Percentiles rank a stretch among this genome's conserved stretches.
Evolutionary conservation across 495 filamentous ascomycete genomes (phyloP).

Genomic region (Penicillium bialowiezense): DNA sequence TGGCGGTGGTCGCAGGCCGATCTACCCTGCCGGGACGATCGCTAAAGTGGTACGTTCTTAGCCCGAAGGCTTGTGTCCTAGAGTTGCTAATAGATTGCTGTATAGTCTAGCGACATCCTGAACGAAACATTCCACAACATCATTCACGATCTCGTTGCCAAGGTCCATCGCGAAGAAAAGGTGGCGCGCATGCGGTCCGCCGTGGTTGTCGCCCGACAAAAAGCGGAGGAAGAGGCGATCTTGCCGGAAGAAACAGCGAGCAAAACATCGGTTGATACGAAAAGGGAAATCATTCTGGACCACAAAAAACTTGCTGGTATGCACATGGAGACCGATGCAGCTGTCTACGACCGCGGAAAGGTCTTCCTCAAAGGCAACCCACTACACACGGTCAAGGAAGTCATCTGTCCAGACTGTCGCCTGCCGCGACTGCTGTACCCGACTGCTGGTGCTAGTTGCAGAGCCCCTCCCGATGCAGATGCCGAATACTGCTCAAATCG

Average conservation of each 20-base stretch:
- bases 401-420: conserved; percentile 63
- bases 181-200: conserved; percentile 69
- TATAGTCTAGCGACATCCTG: conserved; percentile 51
- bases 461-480: conserved; percentile 56
- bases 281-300: conserved; percentile 37
- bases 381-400: conserved; percentile 67
- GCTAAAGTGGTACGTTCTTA: conserved; percentile 42
- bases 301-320: conserved; percentile 39
- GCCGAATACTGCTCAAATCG: conserved; percentile 72
- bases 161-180: conserved; percentile 73
- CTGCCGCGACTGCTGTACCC: conserved; percentile 63
- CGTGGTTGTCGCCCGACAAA: conserved; percentile 66
- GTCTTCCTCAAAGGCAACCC: conserved; percentile 75
- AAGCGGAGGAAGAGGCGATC: conserved; percentile 51
- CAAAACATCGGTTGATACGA: conserved; percentile 28
- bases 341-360: conserved; percentile 68
- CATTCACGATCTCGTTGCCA: conserved; percentile 65
- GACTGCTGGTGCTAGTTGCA: conserved; percentile 57
- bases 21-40: conserved; percentile 41
- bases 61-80: neutral
- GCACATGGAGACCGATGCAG: conserved; percentile 64
- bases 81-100: conserved; percentile 8
- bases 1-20: conserved; percentile 25
- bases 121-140: conserved; percentile 72
- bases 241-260: conserved; percentile 35